Evolutionary conservation across 192 early-diverging fungal species (phyloP).

Genomic region (Coemansia sp.): DNA sequence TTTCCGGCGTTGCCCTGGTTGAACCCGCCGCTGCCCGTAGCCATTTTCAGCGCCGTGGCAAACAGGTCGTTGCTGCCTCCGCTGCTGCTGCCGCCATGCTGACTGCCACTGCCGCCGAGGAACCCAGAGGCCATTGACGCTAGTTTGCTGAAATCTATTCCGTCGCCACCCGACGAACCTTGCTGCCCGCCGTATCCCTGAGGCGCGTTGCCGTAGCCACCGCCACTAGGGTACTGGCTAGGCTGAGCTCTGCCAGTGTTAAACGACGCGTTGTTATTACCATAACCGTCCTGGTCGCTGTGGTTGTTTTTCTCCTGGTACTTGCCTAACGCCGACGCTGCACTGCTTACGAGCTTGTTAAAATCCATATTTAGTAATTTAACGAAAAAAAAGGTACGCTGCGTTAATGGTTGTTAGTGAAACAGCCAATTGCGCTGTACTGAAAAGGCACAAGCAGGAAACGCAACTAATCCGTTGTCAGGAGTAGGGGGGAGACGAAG

Average conservation of each 20-base stretch:
- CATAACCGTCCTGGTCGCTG: background rate
- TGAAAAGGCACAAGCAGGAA: no score
- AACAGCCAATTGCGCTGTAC: no score
- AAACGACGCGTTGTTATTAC: background rate
- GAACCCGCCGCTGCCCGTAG: constrained; percentile 29
- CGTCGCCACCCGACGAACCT: background rate
- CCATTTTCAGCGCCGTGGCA: constrained; percentile 31
- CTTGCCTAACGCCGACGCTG: constrained; percentile 25
- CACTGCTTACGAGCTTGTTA: constrained; percentile 22
- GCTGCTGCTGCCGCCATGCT: constrained; percentile 3
- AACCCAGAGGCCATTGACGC: constrained; percentile 24
- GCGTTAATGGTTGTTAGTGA: no score
- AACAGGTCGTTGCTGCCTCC: constrained; percentile 27
- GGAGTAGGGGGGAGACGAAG: no score
- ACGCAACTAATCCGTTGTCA: no score
- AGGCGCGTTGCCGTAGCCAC: constrained; percentile 1
- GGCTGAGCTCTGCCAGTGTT: background rate
- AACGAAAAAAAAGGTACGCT: background rate
- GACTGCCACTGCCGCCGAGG: constrained; percentile 15
- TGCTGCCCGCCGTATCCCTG: background rate
- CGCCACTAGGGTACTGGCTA: constrained; percentile 16
- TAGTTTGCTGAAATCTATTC: constrained; percentile 26
- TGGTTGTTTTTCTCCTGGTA: constrained; percentile 15
- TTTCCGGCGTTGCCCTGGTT: constrained; percentile 38
- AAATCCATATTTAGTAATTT: constrained; percentile 24